Conservation (phyloP, 1,284 basidiomycete species). For the Sutorius eximius region DNA sequence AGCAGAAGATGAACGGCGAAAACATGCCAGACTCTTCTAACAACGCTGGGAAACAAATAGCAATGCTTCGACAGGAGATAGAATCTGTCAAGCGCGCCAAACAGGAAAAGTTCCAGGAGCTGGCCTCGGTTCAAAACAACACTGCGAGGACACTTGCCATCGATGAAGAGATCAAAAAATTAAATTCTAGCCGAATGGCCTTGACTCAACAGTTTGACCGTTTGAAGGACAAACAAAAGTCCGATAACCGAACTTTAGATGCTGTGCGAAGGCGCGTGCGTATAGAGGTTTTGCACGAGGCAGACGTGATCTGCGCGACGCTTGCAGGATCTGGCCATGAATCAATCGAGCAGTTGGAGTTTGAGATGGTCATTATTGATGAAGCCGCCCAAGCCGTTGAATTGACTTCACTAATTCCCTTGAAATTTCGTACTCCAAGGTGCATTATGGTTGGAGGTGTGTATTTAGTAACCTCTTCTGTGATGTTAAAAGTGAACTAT, state of each 20-base stretch:
- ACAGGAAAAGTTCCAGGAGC: constrained; percentile 64
- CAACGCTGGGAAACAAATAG: constrained; percentile 59
- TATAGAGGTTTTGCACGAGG: constrained; percentile 78
- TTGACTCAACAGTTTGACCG: constrained; percentile 74
- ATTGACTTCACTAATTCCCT: constrained; percentile 93
- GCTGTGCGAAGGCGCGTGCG: constrained; percentile 74
- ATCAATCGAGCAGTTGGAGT: constrained; percentile 79
- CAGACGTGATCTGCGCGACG: constrained; percentile 94
- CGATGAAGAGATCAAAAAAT: constrained; percentile 67
- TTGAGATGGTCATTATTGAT: constrained; percentile 97
- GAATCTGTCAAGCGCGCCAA: constrained; percentile 64
- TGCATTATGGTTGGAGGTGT: constrained; percentile 94
- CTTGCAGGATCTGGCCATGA: constrained; percentile 94
- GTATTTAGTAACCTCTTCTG: constrained; percentile 15
- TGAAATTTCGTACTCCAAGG: constrained; percentile 83
- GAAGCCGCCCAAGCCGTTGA: constrained; percentile 98
- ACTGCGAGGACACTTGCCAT: constrained; percentile 48
- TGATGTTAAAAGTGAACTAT: background rate
- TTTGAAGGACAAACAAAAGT: constrained; percentile 79
- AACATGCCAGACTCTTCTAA: constrained; percentile 41
- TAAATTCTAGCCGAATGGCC: constrained; percentile 63
- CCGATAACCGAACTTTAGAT: constrained; percentile 73
- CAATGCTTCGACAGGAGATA: constrained; percentile 63
- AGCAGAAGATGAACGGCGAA: constrained; percentile 65
- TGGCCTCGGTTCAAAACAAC: constrained; percentile 53